phyloP scores from a whole-genome alignment of 306 rosid genomes.

The Dicorynia guianensis region DNA sequence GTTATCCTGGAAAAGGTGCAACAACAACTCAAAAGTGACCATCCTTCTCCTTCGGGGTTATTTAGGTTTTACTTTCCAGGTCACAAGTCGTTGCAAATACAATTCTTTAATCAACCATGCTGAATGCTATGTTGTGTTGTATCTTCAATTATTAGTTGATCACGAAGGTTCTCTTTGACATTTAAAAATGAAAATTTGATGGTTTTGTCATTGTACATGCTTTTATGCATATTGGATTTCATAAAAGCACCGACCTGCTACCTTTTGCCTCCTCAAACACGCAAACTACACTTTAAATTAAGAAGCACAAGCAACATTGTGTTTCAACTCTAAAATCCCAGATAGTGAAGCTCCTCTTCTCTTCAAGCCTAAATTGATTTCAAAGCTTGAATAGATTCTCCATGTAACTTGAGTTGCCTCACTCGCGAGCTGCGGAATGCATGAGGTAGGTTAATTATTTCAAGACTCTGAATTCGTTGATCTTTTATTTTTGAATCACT shows the following conservation, averaged over 20 bases:
- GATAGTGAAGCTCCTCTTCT: neutral
- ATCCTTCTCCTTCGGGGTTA: neutral
- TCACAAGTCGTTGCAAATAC: neutral
- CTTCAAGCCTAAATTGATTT: neutral
- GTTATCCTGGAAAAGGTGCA: neutral
- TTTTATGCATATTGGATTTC: neutral
- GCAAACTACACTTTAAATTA: neutral
- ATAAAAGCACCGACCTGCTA: neutral
- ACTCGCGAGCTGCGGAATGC: neutral
- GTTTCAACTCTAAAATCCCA: neutral
- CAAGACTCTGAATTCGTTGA: neutral
- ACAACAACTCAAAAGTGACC: neutral
- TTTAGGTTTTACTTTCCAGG: neutral
- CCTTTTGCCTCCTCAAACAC: neutral
- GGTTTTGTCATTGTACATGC: neutral
- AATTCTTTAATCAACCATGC: neutral
- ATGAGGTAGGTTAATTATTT: neutral
- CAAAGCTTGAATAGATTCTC: neutral
- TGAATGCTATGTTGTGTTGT: neutral
- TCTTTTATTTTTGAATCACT: no score
- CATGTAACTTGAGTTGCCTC: neutral
- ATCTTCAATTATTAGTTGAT: slow-evolving; percentile 1
- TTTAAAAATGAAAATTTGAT: neutral
- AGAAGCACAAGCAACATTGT: slow-evolving; percentile 14
- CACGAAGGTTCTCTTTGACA: neutral